These are phyloP conservation scores for Haberlea rhodopensis DNA, from an alignment of 257 asterid genomes.

Conservation along the genomic window DNA sequence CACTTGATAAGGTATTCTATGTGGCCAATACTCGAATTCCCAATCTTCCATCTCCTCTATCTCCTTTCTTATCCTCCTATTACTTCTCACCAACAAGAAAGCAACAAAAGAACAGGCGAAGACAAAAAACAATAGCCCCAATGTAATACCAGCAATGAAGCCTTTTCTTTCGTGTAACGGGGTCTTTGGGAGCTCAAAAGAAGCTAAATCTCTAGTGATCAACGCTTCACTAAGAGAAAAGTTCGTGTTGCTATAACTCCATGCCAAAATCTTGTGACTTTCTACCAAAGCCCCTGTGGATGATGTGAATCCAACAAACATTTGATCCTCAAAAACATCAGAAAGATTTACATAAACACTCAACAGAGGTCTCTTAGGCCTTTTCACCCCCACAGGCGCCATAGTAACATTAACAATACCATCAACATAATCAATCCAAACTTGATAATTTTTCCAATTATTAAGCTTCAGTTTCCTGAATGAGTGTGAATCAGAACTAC, in stretches of 20 bases:
- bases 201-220: conserved; percentile 30
- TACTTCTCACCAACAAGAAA: conserved; percentile 18
- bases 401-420: conserved; percentile 28
- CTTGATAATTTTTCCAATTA: conserved; percentile 39
- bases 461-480: conserved; percentile 34
- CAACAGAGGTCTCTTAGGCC: conserved; percentile 27
- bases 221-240: conserved; percentile 38
- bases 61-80: conserved; percentile 29
- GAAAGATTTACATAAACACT: conserved; percentile 31
- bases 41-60: conserved; percentile 41
- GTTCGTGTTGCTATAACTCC: conserved; percentile 53
- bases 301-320: conserved; percentile 41
- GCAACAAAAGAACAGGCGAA: conserved; percentile 20
- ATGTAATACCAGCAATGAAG: conserved; percentile 25
- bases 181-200: conserved; percentile 33
- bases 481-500: conserved; percentile 10
- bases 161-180: conserved; percentile 24
- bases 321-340: conserved; percentile 24
- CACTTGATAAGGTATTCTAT: conserved; percentile 34
- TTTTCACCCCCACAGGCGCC: conserved; percentile 27
- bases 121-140: conserved; percentile 2
- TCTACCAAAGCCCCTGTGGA: conserved; percentile 32
- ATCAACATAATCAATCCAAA: conserved; percentile 33
- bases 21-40: conserved; percentile 53
- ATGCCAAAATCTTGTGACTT: conserved; percentile 36